Conservation (phyloP, 148 eudicot genomes). For the Nepenthes mirabilis region DNA sequence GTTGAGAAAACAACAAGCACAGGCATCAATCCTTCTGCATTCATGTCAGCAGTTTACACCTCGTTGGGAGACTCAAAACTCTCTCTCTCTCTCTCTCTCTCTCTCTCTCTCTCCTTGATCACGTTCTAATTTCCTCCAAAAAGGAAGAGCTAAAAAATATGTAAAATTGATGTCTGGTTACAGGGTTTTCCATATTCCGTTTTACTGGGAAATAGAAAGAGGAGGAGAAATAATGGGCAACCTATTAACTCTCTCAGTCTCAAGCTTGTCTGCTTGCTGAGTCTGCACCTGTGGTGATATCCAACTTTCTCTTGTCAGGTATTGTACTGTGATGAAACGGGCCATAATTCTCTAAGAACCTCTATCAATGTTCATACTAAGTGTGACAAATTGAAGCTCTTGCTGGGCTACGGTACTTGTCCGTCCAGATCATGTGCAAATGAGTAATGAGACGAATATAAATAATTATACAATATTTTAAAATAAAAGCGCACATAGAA, state of each 20-base stretch:
- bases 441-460: too few species aligned
- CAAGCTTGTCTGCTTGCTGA: conserved; percentile 45
- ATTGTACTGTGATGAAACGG: neutral
- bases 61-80: conserved; percentile 72
- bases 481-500: too few species aligned
- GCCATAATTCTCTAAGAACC: too few species aligned
- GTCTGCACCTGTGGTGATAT: conserved; percentile 13
- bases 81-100: conserved; percentile 12
- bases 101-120: conserved; percentile 1
- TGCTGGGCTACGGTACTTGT: too few species aligned
- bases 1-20: conserved; percentile 46
- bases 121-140: neutral
- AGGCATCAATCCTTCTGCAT: conserved; percentile 31
- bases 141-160: neutral
- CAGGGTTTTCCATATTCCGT: too few species aligned
- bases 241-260: conserved; percentile 49
- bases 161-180: too few species aligned
- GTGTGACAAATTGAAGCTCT: too few species aligned
- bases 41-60: conserved; percentile 15
- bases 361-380: too few species aligned
- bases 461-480: too few species aligned
- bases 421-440: too few species aligned
- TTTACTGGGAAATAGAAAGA: conserved; percentile 11
- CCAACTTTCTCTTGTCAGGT: conserved; percentile 3
- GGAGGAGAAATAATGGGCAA: conserved; percentile 10